Percentiles rank a stretch among this genome's conserved stretches.
These are phyloP conservation scores for Saksenaea oblongispora DNA, from an alignment of 371 early-diverging fungal genomes.

Conservation along the genomic window DNA sequence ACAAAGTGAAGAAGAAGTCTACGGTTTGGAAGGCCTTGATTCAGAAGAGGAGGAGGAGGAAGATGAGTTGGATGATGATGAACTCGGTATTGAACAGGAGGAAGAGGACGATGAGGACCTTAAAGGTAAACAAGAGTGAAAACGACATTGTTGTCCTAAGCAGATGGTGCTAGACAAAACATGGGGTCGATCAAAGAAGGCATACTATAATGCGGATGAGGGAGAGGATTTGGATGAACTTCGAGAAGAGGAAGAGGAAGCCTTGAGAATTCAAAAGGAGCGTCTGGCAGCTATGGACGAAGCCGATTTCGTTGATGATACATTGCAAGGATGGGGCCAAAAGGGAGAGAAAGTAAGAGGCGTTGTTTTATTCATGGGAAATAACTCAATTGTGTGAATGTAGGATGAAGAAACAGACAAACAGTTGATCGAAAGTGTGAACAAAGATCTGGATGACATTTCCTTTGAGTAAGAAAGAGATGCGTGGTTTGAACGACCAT, in stretches of 20 bases:
- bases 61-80: slow-evolving; percentile 38
- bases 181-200: slow-evolving; percentile 73
- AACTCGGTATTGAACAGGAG: slow-evolving; percentile 22
- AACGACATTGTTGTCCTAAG: neutral
- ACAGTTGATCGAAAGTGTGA: slow-evolving; percentile 53
- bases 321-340: slow-evolving; percentile 44
- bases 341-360: slow-evolving; percentile 23
- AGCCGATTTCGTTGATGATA: slow-evolving; percentile 88
- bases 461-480: slow-evolving; percentile 40
- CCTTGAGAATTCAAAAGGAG: slow-evolving; percentile 83
- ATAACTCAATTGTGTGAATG: neutral
- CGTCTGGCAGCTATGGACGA: slow-evolving; percentile 79
- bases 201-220: slow-evolving; percentile 82
- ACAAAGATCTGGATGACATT: slow-evolving; percentile 59
- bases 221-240: slow-evolving; percentile 74
- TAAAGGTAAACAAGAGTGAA: slow-evolving; percentile 31
- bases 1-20: slow-evolving; percentile 63
- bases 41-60: slow-evolving; percentile 45
- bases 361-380: neutral
- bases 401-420: slow-evolving; percentile 38
- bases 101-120: slow-evolving; percentile 44
- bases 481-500: neutral
- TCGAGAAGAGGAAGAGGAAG: slow-evolving; percentile 91
- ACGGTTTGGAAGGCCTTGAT: slow-evolving; percentile 59
- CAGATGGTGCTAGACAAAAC: slow-evolving; percentile 31